Evolutionary conservation across 192 early-diverging fungal species (phyloP).

Genomic region (Rhizoclosmatium globosum): DNA sequence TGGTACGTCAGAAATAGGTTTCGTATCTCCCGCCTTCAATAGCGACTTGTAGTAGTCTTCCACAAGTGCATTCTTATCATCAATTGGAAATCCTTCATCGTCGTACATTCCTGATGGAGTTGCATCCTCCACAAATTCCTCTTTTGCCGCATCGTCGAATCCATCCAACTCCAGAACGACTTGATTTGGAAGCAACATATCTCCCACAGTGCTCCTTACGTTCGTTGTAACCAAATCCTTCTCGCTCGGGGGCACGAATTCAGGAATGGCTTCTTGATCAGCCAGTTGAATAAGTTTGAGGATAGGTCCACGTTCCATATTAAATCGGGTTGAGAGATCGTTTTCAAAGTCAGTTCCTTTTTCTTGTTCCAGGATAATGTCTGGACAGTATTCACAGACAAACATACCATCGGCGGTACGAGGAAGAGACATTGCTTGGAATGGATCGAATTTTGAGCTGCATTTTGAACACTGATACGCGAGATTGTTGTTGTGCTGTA

Average conservation of each 20-base stretch:
- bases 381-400: conserved; percentile 29
- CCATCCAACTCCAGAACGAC: conserved; percentile 18
- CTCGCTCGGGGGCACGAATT: conserved; percentile 26
- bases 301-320: conserved; percentile 48
- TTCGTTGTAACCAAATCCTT: not conserved
- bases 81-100: conserved; percentile 8
- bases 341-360: conserved; percentile 36
- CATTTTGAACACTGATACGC: conserved; percentile 46
- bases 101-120: not conserved
- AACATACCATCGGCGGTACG: conserved; percentile 28
- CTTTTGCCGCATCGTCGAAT: not conserved
- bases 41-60: conserved; percentile 8
- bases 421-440: not conserved
- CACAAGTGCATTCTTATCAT: not conserved
- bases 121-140: not conserved
- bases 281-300: conserved; percentile 49
- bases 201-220: not conserved
- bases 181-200: not conserved
- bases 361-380: conserved; percentile 24
- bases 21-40: not conserved
- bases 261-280: conserved; percentile 48
- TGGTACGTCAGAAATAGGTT: not conserved
- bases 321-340: conserved; percentile 43
- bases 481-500: conserved; percentile 51
- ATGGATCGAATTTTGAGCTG: conserved; percentile 24